Evolutionary conservation across 2,329 filamentous ascomycete genomes (phyloP).

Genomic region (Aspergillus flavus): DNA sequence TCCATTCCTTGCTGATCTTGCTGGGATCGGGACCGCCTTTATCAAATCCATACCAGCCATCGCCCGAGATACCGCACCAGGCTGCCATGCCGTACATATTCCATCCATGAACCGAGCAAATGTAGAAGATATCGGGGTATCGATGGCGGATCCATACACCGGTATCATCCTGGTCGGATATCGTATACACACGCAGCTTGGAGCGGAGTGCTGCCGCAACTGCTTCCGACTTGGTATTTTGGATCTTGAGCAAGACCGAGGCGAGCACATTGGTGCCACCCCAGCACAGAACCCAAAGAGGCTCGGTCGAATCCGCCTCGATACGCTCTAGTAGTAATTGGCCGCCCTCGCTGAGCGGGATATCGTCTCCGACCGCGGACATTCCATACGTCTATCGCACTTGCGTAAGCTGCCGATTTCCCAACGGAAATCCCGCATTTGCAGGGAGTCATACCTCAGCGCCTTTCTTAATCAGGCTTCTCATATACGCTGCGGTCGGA

Average conservation of each 20-base stretch:
- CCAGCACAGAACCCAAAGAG: not conserved
- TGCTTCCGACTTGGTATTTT: not conserved
- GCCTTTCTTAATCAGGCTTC: not conserved
- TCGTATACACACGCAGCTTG: not conserved
- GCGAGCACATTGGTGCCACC: not conserved
- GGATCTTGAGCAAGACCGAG: not conserved
- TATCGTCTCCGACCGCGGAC: not conserved
- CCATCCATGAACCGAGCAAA: not conserved
- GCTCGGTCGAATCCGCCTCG: not conserved
- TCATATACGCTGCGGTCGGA: not conserved
- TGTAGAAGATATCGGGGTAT: not conserved
- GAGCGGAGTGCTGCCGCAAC: not conserved
- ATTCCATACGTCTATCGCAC: not conserved
- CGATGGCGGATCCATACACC: not conserved
- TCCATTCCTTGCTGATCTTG: not conserved
- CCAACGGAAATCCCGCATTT: not conserved
- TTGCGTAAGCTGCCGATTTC: not conserved
- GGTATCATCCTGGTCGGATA: not conserved
- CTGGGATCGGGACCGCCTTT: not conserved
- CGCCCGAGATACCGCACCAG: not conserved
- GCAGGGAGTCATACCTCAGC: not conserved
- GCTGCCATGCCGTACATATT: not conserved
- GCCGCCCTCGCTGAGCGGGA: not conserved
- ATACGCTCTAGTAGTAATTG: not conserved
- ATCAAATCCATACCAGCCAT: not conserved